Evolutionary conservation across 2,329 filamentous ascomycete species (phyloP).

Genomic region (Penicillium sp.): DNA sequence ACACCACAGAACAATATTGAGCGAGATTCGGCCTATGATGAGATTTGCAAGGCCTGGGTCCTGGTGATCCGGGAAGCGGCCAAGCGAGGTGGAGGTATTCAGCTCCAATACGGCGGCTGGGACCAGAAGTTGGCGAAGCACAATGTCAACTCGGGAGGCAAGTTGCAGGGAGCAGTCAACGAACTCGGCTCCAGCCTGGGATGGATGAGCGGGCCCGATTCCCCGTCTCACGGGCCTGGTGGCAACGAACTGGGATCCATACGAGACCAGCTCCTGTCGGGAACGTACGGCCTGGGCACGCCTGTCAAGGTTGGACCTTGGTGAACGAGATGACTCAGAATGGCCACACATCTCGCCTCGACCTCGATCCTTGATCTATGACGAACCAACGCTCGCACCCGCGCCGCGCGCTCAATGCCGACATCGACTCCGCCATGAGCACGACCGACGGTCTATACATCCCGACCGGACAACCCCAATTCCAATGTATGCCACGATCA

Average conservation of each 20-base stretch:
- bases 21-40: slow-evolving; percentile 94
- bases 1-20: slow-evolving; percentile 83
- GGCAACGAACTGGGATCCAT: slow-evolving; percentile 48
- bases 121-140: slow-evolving; percentile 83
- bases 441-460: slow-evolving; percentile 20
- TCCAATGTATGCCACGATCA: slow-evolving; percentile 44
- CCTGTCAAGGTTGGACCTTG: slow-evolving; percentile 57
- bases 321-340: slow-evolving; percentile 34
- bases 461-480: slow-evolving; percentile 27
- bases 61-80: slow-evolving; percentile 85
- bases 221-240: slow-evolving; percentile 28
- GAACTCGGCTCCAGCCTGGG: slow-evolving; percentile 71
- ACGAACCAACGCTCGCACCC: neutral
- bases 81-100: slow-evolving; percentile 86
- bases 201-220: slow-evolving; percentile 63
- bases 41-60: slow-evolving; percentile 90
- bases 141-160: slow-evolving; percentile 79
- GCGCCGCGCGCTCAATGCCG: slow-evolving; percentile 12
- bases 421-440: slow-evolving; percentile 16
- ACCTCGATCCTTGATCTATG: neutral
- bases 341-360: neutral
- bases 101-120: slow-evolving; percentile 86
- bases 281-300: slow-evolving; percentile 54
- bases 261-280: slow-evolving; percentile 56
- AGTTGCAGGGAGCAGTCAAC: slow-evolving; percentile 73